Percentiles rank a stretch among this genome's conserved stretches.
These are phyloP conservation scores for Micractinium conductrix DNA, from an alignment of 139 green algal genomes.

Conservation along the genomic window DNA sequence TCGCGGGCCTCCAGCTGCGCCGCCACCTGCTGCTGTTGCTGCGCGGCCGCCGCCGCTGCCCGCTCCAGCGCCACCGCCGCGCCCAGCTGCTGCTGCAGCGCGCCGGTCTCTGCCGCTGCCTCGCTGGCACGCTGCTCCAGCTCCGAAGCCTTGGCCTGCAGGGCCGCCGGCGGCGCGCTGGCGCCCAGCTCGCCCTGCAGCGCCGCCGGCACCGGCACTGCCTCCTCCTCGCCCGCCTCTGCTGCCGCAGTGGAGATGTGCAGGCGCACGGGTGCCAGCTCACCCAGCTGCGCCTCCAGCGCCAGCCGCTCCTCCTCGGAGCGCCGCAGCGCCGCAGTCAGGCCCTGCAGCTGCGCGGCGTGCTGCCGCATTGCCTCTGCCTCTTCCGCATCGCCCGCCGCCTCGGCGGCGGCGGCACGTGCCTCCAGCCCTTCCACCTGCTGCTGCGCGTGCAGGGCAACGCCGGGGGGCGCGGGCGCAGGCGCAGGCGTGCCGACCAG, in stretches of 20 bases:
- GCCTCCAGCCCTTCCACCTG: not conserved
- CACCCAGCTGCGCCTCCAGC: not conserved
- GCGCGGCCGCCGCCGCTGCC: not conserved
- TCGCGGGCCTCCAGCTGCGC: not conserved
- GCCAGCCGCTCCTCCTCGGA: slow-evolving; percentile 3
- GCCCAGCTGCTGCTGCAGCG: not conserved
- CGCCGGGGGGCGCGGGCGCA: too few species aligned
- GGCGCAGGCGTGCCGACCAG: not conserved
- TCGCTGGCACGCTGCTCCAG: not conserved
- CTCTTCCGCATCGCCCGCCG: not conserved
- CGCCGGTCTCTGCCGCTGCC: not conserved
- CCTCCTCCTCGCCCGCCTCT: not conserved
- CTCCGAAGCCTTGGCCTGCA: slow-evolving; percentile 12
- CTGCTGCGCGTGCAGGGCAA: not conserved
- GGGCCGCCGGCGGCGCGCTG: not conserved
- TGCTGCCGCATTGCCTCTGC: slow-evolving; percentile 9
- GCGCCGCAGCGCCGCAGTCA: not conserved
- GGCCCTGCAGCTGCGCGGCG: slow-evolving; percentile 21
- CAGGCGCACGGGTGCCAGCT: slow-evolving; percentile 28
- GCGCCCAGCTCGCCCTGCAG: slow-evolving; percentile 3
- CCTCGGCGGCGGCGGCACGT: not conserved
- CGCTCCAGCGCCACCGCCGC: not conserved
- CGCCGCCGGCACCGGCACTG: not conserved
- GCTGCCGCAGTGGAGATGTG: not conserved
- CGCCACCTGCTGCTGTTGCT: not conserved